These are phyloP conservation scores for Stagonosporopsis tanaceti DNA, from an alignment of 2,329 filamentous ascomycete genomes.

Conservation along the genomic window DNA sequence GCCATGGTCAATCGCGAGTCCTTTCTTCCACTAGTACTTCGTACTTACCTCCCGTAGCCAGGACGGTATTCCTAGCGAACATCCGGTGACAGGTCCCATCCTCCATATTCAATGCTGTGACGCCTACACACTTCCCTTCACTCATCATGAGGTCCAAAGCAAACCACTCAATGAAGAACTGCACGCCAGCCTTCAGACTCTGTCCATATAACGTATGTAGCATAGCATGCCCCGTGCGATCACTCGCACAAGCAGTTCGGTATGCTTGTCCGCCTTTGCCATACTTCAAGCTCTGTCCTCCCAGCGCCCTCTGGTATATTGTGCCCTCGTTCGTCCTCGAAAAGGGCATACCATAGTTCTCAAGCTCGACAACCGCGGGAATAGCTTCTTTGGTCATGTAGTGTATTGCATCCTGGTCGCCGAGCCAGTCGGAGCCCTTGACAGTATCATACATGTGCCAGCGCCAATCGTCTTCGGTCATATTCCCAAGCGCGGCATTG, in stretches of 20 bases:
- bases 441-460: slow-evolving; percentile 70
- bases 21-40: background rate
- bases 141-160: slow-evolving; percentile 59
- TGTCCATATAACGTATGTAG: slow-evolving; percentile 61
- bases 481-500: slow-evolving; percentile 65
- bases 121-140: slow-evolving; percentile 57
- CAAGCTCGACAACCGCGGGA: slow-evolving; percentile 62
- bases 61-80: slow-evolving; percentile 58
- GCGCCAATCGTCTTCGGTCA: slow-evolving; percentile 64
- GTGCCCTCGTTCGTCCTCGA: slow-evolving; percentile 56
- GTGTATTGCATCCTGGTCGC: slow-evolving; percentile 67
- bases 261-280: slow-evolving; percentile 60
- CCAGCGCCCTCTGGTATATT: slow-evolving; percentile 59
- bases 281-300: slow-evolving; percentile 57
- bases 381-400: slow-evolving; percentile 67
- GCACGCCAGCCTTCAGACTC: slow-evolving; percentile 57
- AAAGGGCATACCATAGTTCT: slow-evolving; percentile 64
- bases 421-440: slow-evolving; percentile 66
- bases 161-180: slow-evolving; percentile 62
- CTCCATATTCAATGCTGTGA: slow-evolving; percentile 58
- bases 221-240: slow-evolving; percentile 60
- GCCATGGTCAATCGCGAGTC: slow-evolving; percentile 2
- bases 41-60: slow-evolving; percentile 52
- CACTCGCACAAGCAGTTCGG: slow-evolving; percentile 56
- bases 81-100: slow-evolving; percentile 59